These are phyloP conservation scores for Raffaelea albimanens DNA, from an alignment of 2,329 filamentous ascomycete genomes.

Conservation along the genomic window DNA sequence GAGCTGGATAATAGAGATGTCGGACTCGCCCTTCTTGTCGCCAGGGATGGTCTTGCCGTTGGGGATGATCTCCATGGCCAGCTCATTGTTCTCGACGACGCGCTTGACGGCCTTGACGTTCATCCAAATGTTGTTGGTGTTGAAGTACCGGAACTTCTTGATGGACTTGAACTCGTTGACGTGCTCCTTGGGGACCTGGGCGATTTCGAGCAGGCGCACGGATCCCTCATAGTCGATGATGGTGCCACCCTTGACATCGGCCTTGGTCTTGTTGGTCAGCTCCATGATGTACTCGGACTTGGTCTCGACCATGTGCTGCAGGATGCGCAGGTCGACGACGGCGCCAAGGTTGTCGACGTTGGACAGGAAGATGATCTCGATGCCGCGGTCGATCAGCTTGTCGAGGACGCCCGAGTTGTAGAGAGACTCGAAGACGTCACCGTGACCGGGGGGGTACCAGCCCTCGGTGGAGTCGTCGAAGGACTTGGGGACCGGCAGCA, in stretches of 20 bases:
- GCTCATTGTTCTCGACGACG: slow-evolving; percentile 95
- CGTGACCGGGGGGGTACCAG: slow-evolving; percentile 98
- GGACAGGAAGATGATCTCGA: slow-evolving; percentile 97
- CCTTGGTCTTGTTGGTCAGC: slow-evolving; percentile 99
- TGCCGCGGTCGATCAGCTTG: slow-evolving; percentile 86
- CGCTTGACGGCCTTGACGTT: slow-evolving; percentile 97
- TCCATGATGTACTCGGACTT: slow-evolving; percentile 99
- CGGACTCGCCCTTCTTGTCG: slow-evolving; percentile 99
- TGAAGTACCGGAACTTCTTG: slow-evolving; percentile 99
- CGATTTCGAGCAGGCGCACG: slow-evolving; percentile 94
- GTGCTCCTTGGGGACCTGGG: slow-evolving; percentile 99
- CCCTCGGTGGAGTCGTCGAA: slow-evolving; percentile 81
- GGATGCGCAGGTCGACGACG: slow-evolving; percentile 93
- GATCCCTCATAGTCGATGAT: slow-evolving; percentile 99
- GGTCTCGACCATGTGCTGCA: slow-evolving; percentile 99
- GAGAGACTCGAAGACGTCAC: slow-evolving; percentile 98
- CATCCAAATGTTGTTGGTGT: slow-evolving; percentile 99
- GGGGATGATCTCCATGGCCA: slow-evolving; percentile 99
- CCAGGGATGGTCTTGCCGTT: slow-evolving; percentile 98
- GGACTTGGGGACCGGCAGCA: slow-evolving; percentile 88
- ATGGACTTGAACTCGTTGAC: slow-evolving; percentile 99
- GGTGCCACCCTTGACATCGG: slow-evolving; percentile 99
- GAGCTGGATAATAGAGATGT: slow-evolving; percentile 94
- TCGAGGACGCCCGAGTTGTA: slow-evolving; percentile 99
- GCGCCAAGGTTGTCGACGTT: slow-evolving; percentile 98